phyloP scores from a whole-genome alignment of 805 yeast species.

The Wickerhamomyces ciferrii region DNA sequence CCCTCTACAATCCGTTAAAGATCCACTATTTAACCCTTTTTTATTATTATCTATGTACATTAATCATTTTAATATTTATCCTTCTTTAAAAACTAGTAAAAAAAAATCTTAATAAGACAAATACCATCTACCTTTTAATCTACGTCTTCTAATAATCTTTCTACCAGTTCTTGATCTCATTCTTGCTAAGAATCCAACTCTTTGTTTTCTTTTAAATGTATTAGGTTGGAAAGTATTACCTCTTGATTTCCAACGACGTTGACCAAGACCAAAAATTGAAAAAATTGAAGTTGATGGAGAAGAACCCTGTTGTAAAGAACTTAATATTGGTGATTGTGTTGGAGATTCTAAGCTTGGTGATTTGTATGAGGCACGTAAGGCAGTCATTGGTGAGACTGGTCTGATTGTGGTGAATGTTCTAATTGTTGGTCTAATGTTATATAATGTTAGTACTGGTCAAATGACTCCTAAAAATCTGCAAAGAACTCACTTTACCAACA shows the following conservation, averaged over 20 bases:
- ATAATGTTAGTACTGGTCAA: slow-evolving; percentile 9
- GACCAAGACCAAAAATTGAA: slow-evolving; percentile 34
- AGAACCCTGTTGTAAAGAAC: slow-evolving; percentile 3
- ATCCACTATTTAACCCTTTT: too few relatives aligned
- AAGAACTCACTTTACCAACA: not conserved
- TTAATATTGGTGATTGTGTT: slow-evolving; percentile 11
- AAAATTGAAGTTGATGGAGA: slow-evolving; percentile 17
- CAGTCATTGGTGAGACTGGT: slow-evolving; percentile 13
- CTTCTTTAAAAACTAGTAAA: too few relatives aligned
- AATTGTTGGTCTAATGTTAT: slow-evolving; percentile 1
- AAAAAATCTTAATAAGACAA: slow-evolving; percentile 56
- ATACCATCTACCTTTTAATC: slow-evolving; percentile 90
- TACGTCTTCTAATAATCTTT: slow-evolving; percentile 71
- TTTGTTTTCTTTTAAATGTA: slow-evolving; percentile 83
- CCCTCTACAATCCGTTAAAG: too few relatives aligned
- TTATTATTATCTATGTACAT: too few relatives aligned
- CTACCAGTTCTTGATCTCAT: slow-evolving; percentile 71
- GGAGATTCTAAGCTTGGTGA: slow-evolving; percentile 18
- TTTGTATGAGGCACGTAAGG: slow-evolving; percentile 13
- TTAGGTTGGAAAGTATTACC: slow-evolving; percentile 96
- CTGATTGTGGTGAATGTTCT: slow-evolving; percentile 9
- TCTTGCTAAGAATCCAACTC: slow-evolving; percentile 85
- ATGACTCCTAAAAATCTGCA: not conserved
- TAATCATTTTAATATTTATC: too few relatives aligned
- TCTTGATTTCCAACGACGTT: slow-evolving; percentile 76